phyloP scores from a whole-genome alignment of 1,284 basidiomycete species.

The Ceratobasidium sp. region DNA sequence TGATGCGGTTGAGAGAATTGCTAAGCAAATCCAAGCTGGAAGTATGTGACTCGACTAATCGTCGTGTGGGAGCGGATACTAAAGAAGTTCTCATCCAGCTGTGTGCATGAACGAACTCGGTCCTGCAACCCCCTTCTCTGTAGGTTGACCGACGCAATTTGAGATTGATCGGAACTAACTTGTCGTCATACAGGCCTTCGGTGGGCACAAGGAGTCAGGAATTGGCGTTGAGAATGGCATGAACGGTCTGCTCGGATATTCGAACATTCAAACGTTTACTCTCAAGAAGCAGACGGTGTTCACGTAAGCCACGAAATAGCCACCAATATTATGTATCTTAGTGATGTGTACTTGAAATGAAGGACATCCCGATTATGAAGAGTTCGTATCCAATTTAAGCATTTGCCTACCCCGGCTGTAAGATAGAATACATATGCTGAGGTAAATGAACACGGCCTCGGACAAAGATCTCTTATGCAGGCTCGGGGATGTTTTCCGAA shows the following conservation, averaged over 20 bases:
- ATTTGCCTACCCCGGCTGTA: no score
- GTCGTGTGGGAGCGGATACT: background rate
- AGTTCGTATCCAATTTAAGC: no score
- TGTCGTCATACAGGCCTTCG: background rate
- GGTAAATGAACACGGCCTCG: no score
- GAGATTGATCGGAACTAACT: background rate
- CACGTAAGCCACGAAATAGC: background rate
- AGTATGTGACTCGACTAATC: background rate
- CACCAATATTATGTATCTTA: no score
- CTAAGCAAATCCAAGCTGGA: constrained; percentile 32
- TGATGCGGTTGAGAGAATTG: constrained; percentile 30
- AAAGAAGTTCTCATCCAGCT: background rate
- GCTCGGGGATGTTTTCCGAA: constrained; percentile 42
- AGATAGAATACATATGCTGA: no score
- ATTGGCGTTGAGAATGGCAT: constrained; percentile 31
- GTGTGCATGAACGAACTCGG: background rate
- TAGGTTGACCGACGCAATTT: background rate
- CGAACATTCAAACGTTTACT: constrained; percentile 31
- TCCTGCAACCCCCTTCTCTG: constrained; percentile 10
- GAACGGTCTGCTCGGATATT: constrained; percentile 8
- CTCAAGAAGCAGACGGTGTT: constrained; percentile 26
- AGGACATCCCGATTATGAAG: no score
- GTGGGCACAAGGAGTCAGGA: constrained; percentile 33
- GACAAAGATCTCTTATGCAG: background rate
- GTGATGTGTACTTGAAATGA: no score